Percentiles rank a stretch among this genome's conserved stretches.
phyloP scores from a whole-genome alignment of 2,329 filamentous ascomycete genomes.

The Alternaria novae-zelandiae region DNA sequence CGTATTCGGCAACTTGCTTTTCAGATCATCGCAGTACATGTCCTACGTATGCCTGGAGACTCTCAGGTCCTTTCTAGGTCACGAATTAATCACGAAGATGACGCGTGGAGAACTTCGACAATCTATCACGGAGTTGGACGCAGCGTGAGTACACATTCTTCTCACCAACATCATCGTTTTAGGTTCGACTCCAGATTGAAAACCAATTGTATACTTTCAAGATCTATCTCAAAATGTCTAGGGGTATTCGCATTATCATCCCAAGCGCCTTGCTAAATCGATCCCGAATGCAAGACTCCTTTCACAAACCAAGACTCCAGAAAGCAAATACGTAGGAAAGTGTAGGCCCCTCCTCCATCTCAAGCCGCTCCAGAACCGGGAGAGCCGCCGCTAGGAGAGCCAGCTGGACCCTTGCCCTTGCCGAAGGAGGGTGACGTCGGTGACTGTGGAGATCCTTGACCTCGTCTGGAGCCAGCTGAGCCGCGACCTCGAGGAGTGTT shows the following conservation, averaged over 20 bases:
- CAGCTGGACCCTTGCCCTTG: background rate
- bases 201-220: background rate
- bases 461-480: background rate
- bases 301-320: background rate
- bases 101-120: background rate
- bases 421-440: background rate
- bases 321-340: background rate
- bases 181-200: background rate
- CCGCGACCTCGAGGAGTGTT: background rate
- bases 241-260: background rate
- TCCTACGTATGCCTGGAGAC: background rate
- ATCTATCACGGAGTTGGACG: background rate
- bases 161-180: background rate
- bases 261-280: background rate
- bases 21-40: background rate
- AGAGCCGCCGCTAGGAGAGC: background rate
- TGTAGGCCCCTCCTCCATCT: background rate
- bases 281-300: background rate
- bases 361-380: background rate
- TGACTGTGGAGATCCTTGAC: background rate
- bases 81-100: background rate
- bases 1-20: background rate
- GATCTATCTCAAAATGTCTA: background rate
- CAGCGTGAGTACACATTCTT: background rate
- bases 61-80: background rate